A percentile compares a stretch with the other conserved stretches of the same genome.
These are phyloP conservation scores for Pichia sp. DNA, from an alignment of 1,139 yeast species.

Conservation along the genomic window DNA sequence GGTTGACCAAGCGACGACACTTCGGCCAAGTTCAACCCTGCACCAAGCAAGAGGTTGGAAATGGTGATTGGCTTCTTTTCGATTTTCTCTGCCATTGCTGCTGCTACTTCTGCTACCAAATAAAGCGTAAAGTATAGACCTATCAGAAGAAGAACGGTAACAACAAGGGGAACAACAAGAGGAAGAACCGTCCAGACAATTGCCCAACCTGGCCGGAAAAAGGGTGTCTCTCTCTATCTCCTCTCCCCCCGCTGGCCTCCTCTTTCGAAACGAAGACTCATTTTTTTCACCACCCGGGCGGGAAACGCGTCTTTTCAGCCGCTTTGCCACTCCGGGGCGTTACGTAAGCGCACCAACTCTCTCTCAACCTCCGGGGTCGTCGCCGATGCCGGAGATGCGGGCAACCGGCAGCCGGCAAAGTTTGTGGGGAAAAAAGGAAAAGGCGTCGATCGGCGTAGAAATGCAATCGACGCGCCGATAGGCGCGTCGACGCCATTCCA, in stretches of 20 bases:
- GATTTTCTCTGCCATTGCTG: slow-evolving; percentile 17
- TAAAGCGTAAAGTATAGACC: background rate
- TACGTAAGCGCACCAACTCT: background rate
- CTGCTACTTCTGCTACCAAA: background rate
- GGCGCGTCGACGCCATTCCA: background rate
- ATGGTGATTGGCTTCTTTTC: slow-evolving; percentile 84
- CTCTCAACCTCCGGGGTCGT: background rate
- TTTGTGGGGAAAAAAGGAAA: background rate
- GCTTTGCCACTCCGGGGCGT: background rate
- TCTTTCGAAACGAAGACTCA: background rate
- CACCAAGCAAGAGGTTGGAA: slow-evolving; percentile 88
- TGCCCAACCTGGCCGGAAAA: too few relatives aligned
- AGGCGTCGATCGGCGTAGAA: background rate
- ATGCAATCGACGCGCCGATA: background rate
- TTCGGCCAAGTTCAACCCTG: slow-evolving; percentile 87
- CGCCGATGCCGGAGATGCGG: slow-evolving; percentile 1
- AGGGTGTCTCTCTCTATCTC: too few relatives aligned
- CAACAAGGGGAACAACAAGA: background rate
- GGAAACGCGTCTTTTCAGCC: background rate
- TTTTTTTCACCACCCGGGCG: background rate
- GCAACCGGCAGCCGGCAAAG: background rate
- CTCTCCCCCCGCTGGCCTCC: background rate
- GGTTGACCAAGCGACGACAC: slow-evolving; percentile 97
- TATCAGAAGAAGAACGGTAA: background rate
- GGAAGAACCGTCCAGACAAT: too few relatives aligned